Evolutionary conservation across 257 asterid genomes (phyloP).

Genomic region (Knoxia roxburghii): DNA sequence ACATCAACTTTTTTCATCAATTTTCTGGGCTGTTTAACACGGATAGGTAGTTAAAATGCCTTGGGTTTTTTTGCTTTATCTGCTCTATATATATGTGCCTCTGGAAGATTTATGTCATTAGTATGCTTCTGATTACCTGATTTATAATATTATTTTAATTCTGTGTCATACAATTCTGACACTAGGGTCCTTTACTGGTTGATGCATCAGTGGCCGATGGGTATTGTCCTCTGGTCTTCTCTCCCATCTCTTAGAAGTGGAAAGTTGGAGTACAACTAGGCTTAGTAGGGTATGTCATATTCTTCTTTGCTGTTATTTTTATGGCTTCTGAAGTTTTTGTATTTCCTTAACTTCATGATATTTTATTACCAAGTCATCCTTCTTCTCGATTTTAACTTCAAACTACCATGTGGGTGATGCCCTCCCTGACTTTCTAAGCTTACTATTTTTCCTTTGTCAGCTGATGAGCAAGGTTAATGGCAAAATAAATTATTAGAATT

Average conservation of each 20-base stretch:
- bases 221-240: constrained; percentile 61
- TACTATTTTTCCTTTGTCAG: background rate
- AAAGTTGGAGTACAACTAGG: constrained; percentile 63
- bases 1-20: too few relatives aligned
- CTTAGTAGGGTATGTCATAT: constrained; percentile 54
- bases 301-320: constrained; percentile 17
- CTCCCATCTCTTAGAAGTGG: constrained; percentile 53
- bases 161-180: constrained; percentile 64
- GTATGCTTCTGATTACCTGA: constrained; percentile 1
- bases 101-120: too few relatives aligned
- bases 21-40: too few relatives aligned
- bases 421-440: background rate
- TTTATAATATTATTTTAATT: constrained; percentile 43
- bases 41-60: too few relatives aligned
- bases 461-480: background rate
- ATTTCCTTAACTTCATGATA: constrained; percentile 16
- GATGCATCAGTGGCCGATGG: constrained; percentile 99
- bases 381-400: background rate
- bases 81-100: too few relatives aligned
- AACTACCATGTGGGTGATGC: background rate
- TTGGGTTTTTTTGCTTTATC: too few relatives aligned
- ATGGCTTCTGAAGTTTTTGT: constrained; percentile 3
- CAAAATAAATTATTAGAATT: background rate
- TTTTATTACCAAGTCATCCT: background rate
- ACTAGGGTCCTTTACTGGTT: constrained; percentile 95